Evolutionary conservation across 306 rosid species (phyloP).

Genomic region (Vigna unguiculata): DNA sequence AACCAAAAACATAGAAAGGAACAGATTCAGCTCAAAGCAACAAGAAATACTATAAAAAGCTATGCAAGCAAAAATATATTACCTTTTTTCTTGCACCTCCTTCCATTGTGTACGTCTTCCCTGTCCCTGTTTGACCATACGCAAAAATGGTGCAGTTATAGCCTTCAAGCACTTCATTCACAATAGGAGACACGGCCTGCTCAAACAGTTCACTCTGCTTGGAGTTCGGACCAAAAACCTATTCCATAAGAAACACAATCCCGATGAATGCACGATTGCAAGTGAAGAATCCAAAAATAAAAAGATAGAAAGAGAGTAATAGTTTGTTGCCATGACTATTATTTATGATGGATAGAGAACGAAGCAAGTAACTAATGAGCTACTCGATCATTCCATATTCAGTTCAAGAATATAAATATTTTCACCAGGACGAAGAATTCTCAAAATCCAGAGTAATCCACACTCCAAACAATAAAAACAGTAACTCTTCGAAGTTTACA

Average conservation of each 20-base stretch:
- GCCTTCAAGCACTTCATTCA: constrained; percentile 97
- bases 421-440: background rate
- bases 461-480: background rate
- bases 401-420: background rate
- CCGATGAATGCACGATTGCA: background rate
- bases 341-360: background rate
- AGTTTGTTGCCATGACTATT: background rate
- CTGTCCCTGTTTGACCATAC: constrained; percentile 98
- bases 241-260: background rate
- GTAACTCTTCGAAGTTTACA: background rate
- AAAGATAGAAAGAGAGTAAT: background rate
- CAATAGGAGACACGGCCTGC: constrained; percentile 92
- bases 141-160: constrained; percentile 98
- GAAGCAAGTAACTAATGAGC: background rate
- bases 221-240: constrained; percentile 93
- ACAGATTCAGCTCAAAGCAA: constrained; percentile 4
- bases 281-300: background rate
- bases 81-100: constrained; percentile 99
- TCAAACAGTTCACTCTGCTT: constrained; percentile 90
- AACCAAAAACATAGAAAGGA: constrained; percentile 35
- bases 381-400: background rate
- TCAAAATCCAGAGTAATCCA: background rate
- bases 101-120: constrained; percentile 99
- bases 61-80: background rate
- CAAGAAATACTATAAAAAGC: constrained; percentile 17